Conservation (phyloP, 2,329 filamentous ascomycete species). For the Canariomyces notabilis region DNA sequence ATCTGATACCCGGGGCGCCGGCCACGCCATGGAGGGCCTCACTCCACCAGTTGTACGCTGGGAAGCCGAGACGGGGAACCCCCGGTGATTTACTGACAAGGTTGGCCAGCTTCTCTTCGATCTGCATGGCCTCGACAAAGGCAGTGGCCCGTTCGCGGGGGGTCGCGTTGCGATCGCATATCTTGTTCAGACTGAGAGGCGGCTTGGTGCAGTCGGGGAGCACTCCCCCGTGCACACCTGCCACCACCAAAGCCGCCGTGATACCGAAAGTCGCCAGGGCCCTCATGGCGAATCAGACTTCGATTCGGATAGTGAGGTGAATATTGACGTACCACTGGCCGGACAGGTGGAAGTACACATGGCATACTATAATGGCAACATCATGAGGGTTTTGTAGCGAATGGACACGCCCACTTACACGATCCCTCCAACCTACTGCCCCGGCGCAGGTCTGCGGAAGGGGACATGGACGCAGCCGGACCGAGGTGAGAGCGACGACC, state of each 20-base stretch:
- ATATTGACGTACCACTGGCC: too few relatives aligned
- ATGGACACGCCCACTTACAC: too few relatives aligned
- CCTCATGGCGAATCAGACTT: too few relatives aligned
- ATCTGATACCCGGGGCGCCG: slow-evolving; percentile 46
- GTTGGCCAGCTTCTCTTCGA: slow-evolving; percentile 16
- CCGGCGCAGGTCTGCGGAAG: too few relatives aligned
- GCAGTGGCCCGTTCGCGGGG: slow-evolving; percentile 8
- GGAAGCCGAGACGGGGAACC: slow-evolving; percentile 49
- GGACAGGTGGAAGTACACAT: too few relatives aligned
- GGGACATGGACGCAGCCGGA: too few relatives aligned
- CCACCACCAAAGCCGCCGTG: neutral
- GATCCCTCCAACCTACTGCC: too few relatives aligned
- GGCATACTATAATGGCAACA: too few relatives aligned
- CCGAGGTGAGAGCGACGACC: too few relatives aligned
- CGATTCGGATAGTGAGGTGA: too few relatives aligned
- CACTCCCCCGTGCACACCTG: neutral
- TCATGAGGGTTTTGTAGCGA: too few relatives aligned
- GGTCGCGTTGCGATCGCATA: neutral
- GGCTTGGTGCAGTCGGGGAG: neutral
- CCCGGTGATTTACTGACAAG: slow-evolving; percentile 32
- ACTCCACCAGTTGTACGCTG: slow-evolving; percentile 54
- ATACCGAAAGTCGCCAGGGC: neutral
- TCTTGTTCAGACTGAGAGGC: neutral
- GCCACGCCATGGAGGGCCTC: slow-evolving; percentile 56
- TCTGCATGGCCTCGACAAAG: slow-evolving; percentile 14